These are phyloP conservation scores for Ricinus communis DNA, from an alignment of 345 rosid genomes.

Conservation along the genomic window DNA sequence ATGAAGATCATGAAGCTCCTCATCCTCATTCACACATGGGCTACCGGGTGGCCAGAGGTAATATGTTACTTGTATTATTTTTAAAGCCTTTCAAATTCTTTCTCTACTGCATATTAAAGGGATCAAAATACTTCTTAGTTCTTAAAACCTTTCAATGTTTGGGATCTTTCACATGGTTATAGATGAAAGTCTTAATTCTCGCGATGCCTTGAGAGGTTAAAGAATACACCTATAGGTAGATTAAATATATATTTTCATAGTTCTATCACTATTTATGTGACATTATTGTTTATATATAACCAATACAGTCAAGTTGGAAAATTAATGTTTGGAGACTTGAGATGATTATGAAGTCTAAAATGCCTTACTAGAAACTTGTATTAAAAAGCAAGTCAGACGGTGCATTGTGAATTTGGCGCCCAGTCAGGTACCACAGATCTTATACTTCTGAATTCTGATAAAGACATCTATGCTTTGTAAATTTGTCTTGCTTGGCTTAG, in stretches of 20 bases:
- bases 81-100: slow-evolving; percentile 1
- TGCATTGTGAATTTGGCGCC: not conserved
- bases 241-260: not conserved
- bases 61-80: slow-evolving; percentile 7
- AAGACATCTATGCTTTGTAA: not conserved
- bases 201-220: not conserved
- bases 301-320: slow-evolving; percentile 4
- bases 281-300: not conserved
- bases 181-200: not conserved
- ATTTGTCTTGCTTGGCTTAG: not conserved
- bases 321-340: not conserved
- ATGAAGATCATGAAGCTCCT: slow-evolving; percentile 46
- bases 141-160: not conserved
- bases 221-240: not conserved
- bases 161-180: not conserved
- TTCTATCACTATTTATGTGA: not conserved
- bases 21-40: slow-evolving; percentile 33
- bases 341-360: not conserved
- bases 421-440: not conserved
- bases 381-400: not conserved
- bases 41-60: slow-evolving; percentile 58
- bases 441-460: not conserved
- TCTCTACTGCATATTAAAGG: not conserved
- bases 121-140: not conserved
- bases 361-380: not conserved